Evolutionary conservation across 768 basidiomycete species (phyloP).

Genomic region (Rhizopogon salebrosus): DNA sequence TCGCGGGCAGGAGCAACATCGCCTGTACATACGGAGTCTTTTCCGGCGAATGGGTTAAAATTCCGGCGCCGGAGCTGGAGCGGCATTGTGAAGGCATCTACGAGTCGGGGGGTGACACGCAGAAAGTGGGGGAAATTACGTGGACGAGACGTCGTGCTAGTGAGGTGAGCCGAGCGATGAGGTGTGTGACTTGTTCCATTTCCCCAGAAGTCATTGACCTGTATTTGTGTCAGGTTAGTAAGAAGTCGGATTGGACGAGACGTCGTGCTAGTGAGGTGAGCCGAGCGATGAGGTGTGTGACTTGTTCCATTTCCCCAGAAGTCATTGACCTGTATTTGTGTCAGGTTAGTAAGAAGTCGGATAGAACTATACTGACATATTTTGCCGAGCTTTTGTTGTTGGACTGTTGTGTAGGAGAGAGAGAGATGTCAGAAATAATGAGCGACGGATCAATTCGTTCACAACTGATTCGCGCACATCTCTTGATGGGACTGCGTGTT

Average conservation of each 20-base stretch:
- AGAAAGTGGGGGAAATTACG: too few species aligned
- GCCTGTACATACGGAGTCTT: too few species aligned
- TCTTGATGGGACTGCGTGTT: neutral
- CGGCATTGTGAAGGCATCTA: too few species aligned
- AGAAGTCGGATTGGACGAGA: neutral
- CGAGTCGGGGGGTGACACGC: too few species aligned
- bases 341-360: neutral
- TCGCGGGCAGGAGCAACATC: too few species aligned
- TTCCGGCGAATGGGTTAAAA: too few species aligned
- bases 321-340: neutral
- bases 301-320: neutral
- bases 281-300: neutral
- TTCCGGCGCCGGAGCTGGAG: too few species aligned
- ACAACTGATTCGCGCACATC: neutral
- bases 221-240: neutral
- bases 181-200: neutral
- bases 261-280: neutral
- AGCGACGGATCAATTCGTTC: neutral
- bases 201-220: neutral
- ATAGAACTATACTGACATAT: neutral
- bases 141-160: too few species aligned
- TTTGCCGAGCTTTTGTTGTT: neutral
- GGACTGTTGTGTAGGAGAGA: neutral
- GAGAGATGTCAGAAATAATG: neutral
- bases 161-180: neutral